phyloP scores from a whole-genome alignment of 2,329 filamentous ascomycete genomes.

The Dactylellina cionopaga region DNA sequence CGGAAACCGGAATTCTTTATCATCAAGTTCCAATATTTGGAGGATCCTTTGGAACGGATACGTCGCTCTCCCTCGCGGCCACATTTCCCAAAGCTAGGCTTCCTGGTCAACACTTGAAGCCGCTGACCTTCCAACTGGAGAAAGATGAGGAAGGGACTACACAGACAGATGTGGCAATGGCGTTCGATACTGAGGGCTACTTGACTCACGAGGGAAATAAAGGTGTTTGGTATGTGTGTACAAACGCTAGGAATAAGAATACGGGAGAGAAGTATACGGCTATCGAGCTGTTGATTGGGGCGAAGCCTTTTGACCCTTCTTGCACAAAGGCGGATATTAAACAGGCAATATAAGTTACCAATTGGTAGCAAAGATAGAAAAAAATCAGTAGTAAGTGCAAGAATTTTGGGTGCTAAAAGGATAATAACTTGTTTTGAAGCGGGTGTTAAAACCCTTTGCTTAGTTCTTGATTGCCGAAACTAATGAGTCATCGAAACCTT shows the following conservation, averaged over 20 bases:
- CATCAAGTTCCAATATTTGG: slow-evolving; percentile 22
- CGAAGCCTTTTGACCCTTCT: slow-evolving; percentile 12
- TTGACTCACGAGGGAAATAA: slow-evolving; percentile 27
- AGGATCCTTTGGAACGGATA: slow-evolving; percentile 2
- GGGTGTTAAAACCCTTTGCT: too few relatives aligned
- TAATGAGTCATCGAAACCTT: too few relatives aligned
- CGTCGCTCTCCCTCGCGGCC: slow-evolving; percentile 21
- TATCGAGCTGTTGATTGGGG: slow-evolving; percentile 27
- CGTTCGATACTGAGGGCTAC: slow-evolving; percentile 28
- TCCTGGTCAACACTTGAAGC: slow-evolving; percentile 36
- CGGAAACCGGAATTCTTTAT: slow-evolving; percentile 30
- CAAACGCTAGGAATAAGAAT: slow-evolving; percentile 2
- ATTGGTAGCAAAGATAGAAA: too few relatives aligned
- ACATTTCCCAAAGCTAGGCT: slow-evolving; percentile 10
- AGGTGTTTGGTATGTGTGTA: slow-evolving; percentile 36
- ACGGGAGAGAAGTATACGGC: slow-evolving; percentile 28
- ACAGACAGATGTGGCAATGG: slow-evolving; percentile 23
- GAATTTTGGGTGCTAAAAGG: not conserved
- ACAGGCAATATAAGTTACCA: too few relatives aligned
- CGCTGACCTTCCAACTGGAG: slow-evolving; percentile 25
- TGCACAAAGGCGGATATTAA: slow-evolving; percentile 28
- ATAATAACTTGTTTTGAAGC: too few relatives aligned
- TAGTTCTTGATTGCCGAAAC: too few relatives aligned
- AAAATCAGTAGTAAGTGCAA: not conserved
- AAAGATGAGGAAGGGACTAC: slow-evolving; percentile 7